These are phyloP conservation scores for Sporothrix pallida DNA, from an alignment of 2,329 filamentous ascomycete species.

Conservation along the genomic window DNA sequence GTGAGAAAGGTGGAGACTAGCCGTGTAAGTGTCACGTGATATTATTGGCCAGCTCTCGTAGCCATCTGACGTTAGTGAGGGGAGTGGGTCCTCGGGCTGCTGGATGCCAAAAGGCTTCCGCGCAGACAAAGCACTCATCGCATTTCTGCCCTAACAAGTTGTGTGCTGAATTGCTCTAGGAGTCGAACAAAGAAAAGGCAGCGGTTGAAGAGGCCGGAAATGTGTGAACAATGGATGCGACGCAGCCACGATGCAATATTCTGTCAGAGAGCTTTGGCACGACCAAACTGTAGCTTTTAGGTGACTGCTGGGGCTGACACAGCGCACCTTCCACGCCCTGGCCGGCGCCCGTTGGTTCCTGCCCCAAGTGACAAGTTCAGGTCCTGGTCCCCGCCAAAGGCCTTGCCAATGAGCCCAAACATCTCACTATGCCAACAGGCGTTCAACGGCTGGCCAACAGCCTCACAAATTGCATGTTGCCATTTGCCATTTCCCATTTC, in stretches of 20 bases:
- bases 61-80: neutral
- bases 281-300: neutral
- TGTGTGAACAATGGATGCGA: neutral
- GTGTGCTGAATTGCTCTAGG: neutral
- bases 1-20: slow-evolving; percentile 7
- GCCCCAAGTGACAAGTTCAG: neutral
- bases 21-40: slow-evolving; percentile 34
- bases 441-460: neutral
- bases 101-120: neutral
- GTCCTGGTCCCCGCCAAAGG: neutral
- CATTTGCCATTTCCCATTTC: neutral
- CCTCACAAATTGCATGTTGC: neutral
- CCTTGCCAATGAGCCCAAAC: too few relatives aligned
- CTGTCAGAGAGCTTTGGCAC: too few relatives aligned
- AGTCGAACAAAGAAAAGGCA: neutral
- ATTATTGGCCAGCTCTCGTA: neutral
- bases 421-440: neutral
- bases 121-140: neutral
- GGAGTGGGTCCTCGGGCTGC: neutral
- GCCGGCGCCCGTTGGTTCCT: neutral
- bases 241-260: neutral
- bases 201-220: neutral
- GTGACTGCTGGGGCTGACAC: neutral
- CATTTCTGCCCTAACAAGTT: neutral
- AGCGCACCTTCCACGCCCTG: neutral